Evolutionary conservation across 352 stramenopile species (phyloP), one percentile per base, ranked within the genome.

Genomic region (Phytophthora pseudosyringae): DNA sequence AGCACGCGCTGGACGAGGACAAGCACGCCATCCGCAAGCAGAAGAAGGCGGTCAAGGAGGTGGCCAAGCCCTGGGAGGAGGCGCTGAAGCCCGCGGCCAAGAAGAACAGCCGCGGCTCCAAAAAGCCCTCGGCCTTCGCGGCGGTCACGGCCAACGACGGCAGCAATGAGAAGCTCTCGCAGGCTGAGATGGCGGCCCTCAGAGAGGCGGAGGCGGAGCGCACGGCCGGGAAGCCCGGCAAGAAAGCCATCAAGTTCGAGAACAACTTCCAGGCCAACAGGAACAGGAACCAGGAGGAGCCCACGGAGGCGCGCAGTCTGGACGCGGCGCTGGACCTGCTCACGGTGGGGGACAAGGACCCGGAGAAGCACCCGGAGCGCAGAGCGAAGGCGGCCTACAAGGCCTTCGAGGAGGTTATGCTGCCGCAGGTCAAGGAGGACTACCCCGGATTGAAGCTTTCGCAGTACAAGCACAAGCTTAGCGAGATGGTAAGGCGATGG

Each of bases 391-490:
- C 84, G 26, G 84, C 82, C 1, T 93, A 89, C 73, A 93, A 91
- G 73, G 84, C 84, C 12, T 93, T 89, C 56, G 84, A 91, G 61
- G 84, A 91, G 56, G 74, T 69, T 7, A 90, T 82, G 78, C 54
- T 93, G 71, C 82, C 80, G 8, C 69, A 91, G 66, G 56, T 93
- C 48, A 84, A 78, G 54, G 69, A 84, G 53, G 84, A 93, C 44
- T 93, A 75, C 64, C 84, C 82, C 5, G 78, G 84, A 1, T 64
- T 93, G 44, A 93, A 93, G 71, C 55, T 93, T 4, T 93, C 84
- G 28, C 84, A 93, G 73, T 93, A 93, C 73, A 93, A 93, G 66
- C 78, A 93, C 35, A 80, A 80, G 41, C 74, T 93, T 39, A 90
- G 81, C 51, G 84, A 93, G 55, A 67, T 88, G 80, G 83, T 92